Percentiles rank a stretch among this genome's conserved stretches.
Evolutionary conservation across 2,329 filamentous ascomycete species (phyloP).

Genomic region (Alternaria angustiovoidea): DNA sequence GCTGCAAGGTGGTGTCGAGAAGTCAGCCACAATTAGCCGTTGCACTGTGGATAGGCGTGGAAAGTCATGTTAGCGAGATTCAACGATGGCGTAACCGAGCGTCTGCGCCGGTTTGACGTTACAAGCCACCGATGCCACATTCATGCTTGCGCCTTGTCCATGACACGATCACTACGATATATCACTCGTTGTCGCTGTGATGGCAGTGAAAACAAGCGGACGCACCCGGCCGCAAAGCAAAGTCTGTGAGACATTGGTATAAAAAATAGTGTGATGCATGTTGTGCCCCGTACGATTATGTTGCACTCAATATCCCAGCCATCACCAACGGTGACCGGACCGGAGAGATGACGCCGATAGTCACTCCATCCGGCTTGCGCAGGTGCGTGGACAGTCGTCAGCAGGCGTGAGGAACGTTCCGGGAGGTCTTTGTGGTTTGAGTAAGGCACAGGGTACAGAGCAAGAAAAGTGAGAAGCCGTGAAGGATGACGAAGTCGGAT

Average conservation of each 20-base stretch:
- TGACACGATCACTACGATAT: conserved; percentile 13
- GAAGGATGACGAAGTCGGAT: conserved; percentile 4
- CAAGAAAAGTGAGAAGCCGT: background rate
- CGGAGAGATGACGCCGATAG: conserved; percentile 14
- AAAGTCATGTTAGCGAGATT: conserved; percentile 7
- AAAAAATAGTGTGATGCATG: conserved; percentile 29
- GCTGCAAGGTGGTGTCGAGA: conserved; percentile 11
- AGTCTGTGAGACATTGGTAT: conserved; percentile 10
- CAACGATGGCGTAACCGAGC: conserved; percentile 14
- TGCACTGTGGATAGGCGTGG: conserved; percentile 2
- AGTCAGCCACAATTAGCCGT: conserved; percentile 6
- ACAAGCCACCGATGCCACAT: conserved; percentile 36
- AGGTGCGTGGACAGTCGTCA: conserved; percentile 1
- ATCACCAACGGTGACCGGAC: conserved; percentile 7
- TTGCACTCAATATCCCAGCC: conserved; percentile 18
- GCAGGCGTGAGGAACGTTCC: background rate
- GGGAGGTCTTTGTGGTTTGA: background rate
- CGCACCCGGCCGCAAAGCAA: conserved; percentile 10
- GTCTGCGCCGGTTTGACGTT: conserved; percentile 39
- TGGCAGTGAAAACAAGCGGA: conserved; percentile 24
- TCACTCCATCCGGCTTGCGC: background rate
- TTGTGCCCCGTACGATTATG: conserved; percentile 17
- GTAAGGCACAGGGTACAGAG: background rate
- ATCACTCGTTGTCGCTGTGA: conserved; percentile 14
- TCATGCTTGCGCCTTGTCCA: conserved; percentile 9